Evolutionary conservation across 106 monocot genomes (phyloP).

Genomic region (Dendrobium officinale): DNA sequence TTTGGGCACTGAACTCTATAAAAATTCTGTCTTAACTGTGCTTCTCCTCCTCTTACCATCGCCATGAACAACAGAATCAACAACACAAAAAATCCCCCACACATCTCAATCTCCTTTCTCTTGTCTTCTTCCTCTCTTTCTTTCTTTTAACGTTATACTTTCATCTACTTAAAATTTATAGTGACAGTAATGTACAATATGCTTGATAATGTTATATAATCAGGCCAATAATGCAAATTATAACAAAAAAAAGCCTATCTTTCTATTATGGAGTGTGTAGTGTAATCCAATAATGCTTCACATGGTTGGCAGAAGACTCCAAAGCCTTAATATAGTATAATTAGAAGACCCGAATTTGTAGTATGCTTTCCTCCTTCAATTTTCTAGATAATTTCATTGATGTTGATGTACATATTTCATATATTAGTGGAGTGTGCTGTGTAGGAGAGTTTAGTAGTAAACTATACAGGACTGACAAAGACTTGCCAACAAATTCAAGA

Average conservation of each 20-base stretch:
- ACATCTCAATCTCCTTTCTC: slow-evolving; percentile 11
- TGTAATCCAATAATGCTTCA: not conserved
- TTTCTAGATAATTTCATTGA: not conserved
- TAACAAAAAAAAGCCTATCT: not conserved
- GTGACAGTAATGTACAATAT: not conserved
- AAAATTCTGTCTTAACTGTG: slow-evolving; percentile 12
- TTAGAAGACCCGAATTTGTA: not conserved
- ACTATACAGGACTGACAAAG: not conserved
- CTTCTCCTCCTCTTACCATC: slow-evolving; percentile 12
- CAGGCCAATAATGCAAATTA: not conserved
- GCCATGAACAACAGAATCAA: slow-evolving; percentile 6
- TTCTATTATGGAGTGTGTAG: not conserved
- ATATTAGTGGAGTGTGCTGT: not conserved
- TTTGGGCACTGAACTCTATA: slow-evolving; percentile 12
- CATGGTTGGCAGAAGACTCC: slow-evolving; percentile 8
- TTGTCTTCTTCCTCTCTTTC: not conserved
- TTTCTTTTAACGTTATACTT: no score
- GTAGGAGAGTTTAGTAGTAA: not conserved
- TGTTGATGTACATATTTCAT: not conserved
- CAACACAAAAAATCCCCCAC: not conserved
- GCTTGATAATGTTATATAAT: not conserved
- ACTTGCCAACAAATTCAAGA: slow-evolving; percentile 3
- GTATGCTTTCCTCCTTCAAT: not conserved
- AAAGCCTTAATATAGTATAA: no score
- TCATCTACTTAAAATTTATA: not conserved